Conservation (phyloP, 805 yeast species). For the Barnettozyma siamensis region DNA sequence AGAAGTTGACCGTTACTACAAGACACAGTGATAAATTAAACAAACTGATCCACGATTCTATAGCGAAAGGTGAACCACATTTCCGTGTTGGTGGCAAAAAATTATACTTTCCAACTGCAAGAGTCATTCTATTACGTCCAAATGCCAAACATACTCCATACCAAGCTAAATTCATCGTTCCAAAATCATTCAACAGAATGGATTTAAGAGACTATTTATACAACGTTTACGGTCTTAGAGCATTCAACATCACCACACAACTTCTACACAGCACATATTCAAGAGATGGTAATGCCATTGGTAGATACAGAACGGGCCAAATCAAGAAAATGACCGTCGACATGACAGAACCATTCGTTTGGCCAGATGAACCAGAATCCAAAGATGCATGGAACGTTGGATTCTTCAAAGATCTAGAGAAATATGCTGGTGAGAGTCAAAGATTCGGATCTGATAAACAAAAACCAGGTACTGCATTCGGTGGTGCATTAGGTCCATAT, state of each 20-base stretch:
- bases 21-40: slow-evolving; percentile 23
- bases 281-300: slow-evolving; percentile 51
- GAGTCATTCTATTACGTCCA: slow-evolving; percentile 76
- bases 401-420: slow-evolving; percentile 42
- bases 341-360: slow-evolving; percentile 90
- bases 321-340: slow-evolving; percentile 95
- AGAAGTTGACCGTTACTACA: slow-evolving; percentile 18
- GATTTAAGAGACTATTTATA: slow-evolving; percentile 92
- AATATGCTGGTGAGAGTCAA: slow-evolving; percentile 46
- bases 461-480: slow-evolving; percentile 69
- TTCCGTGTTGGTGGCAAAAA: slow-evolving; percentile 74
- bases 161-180: slow-evolving; percentile 94
- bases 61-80: slow-evolving; percentile 65
- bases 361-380: slow-evolving; percentile 67
- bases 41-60: slow-evolving; percentile 35
- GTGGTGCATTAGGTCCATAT: slow-evolving; percentile 56
- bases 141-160: slow-evolving; percentile 96
- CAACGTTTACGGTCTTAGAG: slow-evolving; percentile 86
- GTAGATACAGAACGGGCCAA: slow-evolving; percentile 75
- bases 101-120: slow-evolving; percentile 80
- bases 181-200: slow-evolving; percentile 86
- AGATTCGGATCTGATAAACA: slow-evolving; percentile 58
- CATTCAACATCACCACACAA: slow-evolving; percentile 82
- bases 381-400: slow-evolving; percentile 36
- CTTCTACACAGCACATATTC: slow-evolving; percentile 66